Conservation (phyloP, 495 filamentous ascomycete genomes). For the Aspergillus leporis region DNA sequence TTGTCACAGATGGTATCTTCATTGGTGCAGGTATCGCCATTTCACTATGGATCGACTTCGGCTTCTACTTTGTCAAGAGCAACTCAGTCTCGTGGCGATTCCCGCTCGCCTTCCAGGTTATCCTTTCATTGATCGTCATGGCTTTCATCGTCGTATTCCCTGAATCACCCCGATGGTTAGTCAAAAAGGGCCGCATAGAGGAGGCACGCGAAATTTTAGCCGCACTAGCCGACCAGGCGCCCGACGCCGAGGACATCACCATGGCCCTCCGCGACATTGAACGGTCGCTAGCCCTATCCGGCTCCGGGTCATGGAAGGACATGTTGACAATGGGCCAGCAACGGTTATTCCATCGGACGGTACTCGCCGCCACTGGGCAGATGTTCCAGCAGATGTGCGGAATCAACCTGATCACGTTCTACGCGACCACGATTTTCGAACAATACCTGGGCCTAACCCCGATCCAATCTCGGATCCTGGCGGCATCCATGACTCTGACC, state of each 20-base stretch:
- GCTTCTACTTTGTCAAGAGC: conserved; percentile 50
- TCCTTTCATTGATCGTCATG: conserved; percentile 54
- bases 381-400: conserved; percentile 54
- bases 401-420: conserved; percentile 62
- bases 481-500: conserved; percentile 73
- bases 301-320: conserved; percentile 29
- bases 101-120: conserved; percentile 64
- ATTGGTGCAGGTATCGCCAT: conserved; percentile 66
- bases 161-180: conserved; percentile 61
- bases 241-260: conserved; percentile 27
- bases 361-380: conserved; percentile 32
- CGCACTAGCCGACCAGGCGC: conserved; percentile 29
- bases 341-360: conserved; percentile 34
- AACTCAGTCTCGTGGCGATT: conserved; percentile 61
- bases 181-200: conserved; percentile 51
- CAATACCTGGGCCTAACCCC: conserved; percentile 60
- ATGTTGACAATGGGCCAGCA: conserved; percentile 36
- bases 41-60: conserved; percentile 69
- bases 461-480: conserved; percentile 78
- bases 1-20: conserved; percentile 64
- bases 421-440: conserved; percentile 60
- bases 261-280: conserved; percentile 40
- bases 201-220: conserved; percentile 56
- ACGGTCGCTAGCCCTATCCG: conserved; percentile 37
- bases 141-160: conserved; percentile 51